Percentiles rank a stretch among this genome's conserved stretches.
Evolutionary conservation across 192 early-diverging fungal species (phyloP).

Genomic region (Coemansia furcata): DNA sequence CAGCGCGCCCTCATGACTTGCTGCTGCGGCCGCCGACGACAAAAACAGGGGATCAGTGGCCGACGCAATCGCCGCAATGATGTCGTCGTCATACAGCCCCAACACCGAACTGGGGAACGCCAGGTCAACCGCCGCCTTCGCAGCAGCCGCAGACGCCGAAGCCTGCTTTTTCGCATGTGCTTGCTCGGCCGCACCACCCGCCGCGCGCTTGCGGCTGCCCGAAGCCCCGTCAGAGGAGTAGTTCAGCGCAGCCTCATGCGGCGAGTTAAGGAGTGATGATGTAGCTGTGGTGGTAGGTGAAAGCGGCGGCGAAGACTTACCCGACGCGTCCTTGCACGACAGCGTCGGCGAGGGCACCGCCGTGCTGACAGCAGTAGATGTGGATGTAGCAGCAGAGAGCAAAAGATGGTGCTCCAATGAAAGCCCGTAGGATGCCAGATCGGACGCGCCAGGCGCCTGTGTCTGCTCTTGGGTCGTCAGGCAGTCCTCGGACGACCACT

Average conservation of each 20-base stretch:
- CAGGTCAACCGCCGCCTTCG: slow-evolving; percentile 16
- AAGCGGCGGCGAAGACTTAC: slow-evolving; percentile 37
- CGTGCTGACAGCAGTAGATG: slow-evolving; percentile 25
- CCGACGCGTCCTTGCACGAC: slow-evolving; percentile 13
- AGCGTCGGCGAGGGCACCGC: slow-evolving; percentile 32
- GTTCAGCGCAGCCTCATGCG: slow-evolving; percentile 34
- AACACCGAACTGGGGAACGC: slow-evolving; percentile 39
- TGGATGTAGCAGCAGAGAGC: slow-evolving; percentile 31
- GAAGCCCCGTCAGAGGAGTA: slow-evolving; percentile 24
- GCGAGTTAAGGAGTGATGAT: slow-evolving; percentile 47
- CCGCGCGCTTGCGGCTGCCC: slow-evolving; percentile 49
- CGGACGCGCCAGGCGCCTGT: slow-evolving; percentile 8
- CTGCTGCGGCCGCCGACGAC: slow-evolving; percentile 33
- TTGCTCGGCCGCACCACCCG: slow-evolving; percentile 10
- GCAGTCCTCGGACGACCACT: slow-evolving; percentile 46
- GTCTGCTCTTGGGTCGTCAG: slow-evolving; percentile 1
- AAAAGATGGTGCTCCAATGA: slow-evolving; percentile 51
- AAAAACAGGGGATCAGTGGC: slow-evolving; percentile 53
- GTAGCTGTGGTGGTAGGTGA: slow-evolving; percentile 42
- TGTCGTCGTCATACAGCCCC: slow-evolving; percentile 54
- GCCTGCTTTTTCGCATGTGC: slow-evolving; percentile 19
- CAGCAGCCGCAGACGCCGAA: slow-evolving; percentile 4
- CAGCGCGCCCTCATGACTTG: neutral
- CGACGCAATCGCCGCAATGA: slow-evolving; percentile 51
- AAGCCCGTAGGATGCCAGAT: slow-evolving; percentile 43